These are phyloP conservation scores for Edaphochlamys debaryana DNA, from an alignment of 139 green algal species.

Conservation along the genomic window DNA sequence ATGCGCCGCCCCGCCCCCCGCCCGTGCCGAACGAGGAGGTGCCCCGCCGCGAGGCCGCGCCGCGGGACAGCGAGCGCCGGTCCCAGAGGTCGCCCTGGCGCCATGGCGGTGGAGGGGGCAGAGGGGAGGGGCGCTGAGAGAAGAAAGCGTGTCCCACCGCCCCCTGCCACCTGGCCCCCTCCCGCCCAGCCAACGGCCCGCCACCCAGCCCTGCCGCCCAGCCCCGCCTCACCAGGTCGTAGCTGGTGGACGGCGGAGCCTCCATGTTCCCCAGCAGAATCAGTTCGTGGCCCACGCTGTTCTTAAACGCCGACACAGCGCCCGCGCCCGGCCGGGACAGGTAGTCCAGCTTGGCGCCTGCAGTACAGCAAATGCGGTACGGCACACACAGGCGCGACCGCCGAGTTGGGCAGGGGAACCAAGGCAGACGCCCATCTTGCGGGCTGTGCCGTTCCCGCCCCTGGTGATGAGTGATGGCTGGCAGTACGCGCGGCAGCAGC, in stretches of 20 bases:
- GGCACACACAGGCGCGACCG: too few species aligned
- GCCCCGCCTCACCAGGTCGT: conserved; percentile 27
- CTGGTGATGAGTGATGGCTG: too few species aligned
- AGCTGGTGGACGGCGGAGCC: conserved; percentile 18
- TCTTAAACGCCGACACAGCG: conserved; percentile 17
- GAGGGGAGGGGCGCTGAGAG: not conserved
- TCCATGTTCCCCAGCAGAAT: conserved; percentile 30
- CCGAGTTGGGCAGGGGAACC: too few species aligned
- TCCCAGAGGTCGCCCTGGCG: conserved; percentile 41
- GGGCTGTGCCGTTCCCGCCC: too few species aligned
- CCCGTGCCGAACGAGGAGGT: conserved; percentile 24
- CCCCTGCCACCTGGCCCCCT: not conserved
- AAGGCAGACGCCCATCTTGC: too few species aligned
- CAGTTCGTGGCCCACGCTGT: conserved; percentile 6
- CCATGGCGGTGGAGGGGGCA: not conserved
- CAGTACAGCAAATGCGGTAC: too few species aligned
- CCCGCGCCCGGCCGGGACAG: not conserved
- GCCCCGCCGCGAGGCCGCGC: not conserved
- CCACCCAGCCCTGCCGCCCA: not conserved
- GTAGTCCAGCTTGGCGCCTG: too few species aligned
- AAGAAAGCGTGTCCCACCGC: not conserved
- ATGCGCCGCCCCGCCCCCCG: not conserved
- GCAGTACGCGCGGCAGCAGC: too few species aligned
- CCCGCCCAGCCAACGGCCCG: too few species aligned
- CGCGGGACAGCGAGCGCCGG: not conserved